Percentiles rank a stretch among this genome's conserved stretches.
Conservation (phyloP, 1,284 basidiomycete species). For the Microbotryum intermedium region DNA sequence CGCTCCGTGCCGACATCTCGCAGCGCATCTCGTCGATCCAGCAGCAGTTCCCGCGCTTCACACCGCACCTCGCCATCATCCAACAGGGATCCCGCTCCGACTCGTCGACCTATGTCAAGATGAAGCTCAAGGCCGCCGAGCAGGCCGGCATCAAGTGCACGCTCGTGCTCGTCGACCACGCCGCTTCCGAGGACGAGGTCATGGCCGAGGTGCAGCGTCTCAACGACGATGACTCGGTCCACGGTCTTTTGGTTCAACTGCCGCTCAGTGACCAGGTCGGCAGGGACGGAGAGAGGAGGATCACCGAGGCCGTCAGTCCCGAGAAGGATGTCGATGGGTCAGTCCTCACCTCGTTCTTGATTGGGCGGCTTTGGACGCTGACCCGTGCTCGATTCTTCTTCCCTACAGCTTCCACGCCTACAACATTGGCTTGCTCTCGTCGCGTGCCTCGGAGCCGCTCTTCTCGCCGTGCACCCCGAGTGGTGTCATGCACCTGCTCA, state of each 20-base stretch:
- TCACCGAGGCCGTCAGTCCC: constrained; percentile 90
- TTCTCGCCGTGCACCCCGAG: constrained; percentile 95
- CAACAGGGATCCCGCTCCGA: constrained; percentile 89
- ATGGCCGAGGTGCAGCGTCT: constrained; percentile 68
- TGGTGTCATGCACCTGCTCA: constrained; percentile 81
- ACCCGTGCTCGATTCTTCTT: background rate
- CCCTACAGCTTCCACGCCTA: constrained; percentile 91
- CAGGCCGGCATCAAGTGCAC: constrained; percentile 87
- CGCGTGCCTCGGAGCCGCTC: constrained; percentile 78
- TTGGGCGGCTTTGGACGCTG: background rate
- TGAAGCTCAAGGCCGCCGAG: constrained; percentile 93
- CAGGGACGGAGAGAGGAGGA: constrained; percentile 73
- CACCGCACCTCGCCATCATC: constrained; percentile 81
- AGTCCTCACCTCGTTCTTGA: constrained; percentile 27
- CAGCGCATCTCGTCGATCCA: constrained; percentile 52
- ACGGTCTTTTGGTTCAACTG: constrained; percentile 94
- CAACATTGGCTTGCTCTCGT: constrained; percentile 93
- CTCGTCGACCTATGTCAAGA: constrained; percentile 87
- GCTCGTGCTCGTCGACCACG: constrained; percentile 52
- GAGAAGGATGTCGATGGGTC: constrained; percentile 96
- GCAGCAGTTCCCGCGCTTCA: constrained; percentile 67
- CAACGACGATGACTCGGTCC: constrained; percentile 73
- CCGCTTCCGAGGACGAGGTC: constrained; percentile 65
- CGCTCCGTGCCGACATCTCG: constrained; percentile 58
- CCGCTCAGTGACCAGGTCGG: constrained; percentile 81